Evolutionary conservation across 2,329 filamentous ascomycete species (phyloP), one percentile per base, ranked within the genome.

Genomic region (Ophioceras dolichostomum): DNA sequence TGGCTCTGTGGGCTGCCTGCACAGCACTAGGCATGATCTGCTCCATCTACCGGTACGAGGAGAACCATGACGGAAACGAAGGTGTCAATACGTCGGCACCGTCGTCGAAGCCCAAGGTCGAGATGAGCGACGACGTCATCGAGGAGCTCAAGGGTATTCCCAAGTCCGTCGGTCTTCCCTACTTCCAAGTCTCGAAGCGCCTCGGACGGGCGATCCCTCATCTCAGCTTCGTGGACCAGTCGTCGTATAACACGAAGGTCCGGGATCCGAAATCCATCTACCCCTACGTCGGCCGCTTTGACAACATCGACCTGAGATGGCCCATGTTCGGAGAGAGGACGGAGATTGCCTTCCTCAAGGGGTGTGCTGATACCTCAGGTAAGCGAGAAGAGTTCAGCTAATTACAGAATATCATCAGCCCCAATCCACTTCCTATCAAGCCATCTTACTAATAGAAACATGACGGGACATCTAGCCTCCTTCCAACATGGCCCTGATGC

Each of bases 291-390:
- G 66, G 60, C 0, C 54, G 67, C 1, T 68, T 69, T 35, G 66
- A 71, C 34, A 72, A 73, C 36, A 71, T 60, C 13, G 68, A 71
- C 31, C 53, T 71, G 13, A 54, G 68, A 28, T 72, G 68, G 68
- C 62, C 67, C 1, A 64, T 70, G 52, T 72, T 72, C 36, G 65
- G 67, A 10, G 67, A 71, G 43, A 55, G 58, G 16, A 61, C 66
- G 0, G 67, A 72, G 46, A 61, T 68, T 9, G 62, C 67, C 4
- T 71, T 72, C 37, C 54, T 70, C 4, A 68, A 68, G 36, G 65
- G 65, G 3, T 64, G 60, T 24, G 64, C 65, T 0, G 65, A 67
- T 14, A 68, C 65, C 4, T 59, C 59, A 31, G 59, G 58, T 60
- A 42, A 34, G 46, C 22, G 8, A 26, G n/a, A n/a, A n/a, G n/a